Percentiles rank a stretch among this genome's conserved stretches.
phyloP scores from a whole-genome alignment of 495 filamentous ascomycete species.

The Xylaria telfairii region DNA sequence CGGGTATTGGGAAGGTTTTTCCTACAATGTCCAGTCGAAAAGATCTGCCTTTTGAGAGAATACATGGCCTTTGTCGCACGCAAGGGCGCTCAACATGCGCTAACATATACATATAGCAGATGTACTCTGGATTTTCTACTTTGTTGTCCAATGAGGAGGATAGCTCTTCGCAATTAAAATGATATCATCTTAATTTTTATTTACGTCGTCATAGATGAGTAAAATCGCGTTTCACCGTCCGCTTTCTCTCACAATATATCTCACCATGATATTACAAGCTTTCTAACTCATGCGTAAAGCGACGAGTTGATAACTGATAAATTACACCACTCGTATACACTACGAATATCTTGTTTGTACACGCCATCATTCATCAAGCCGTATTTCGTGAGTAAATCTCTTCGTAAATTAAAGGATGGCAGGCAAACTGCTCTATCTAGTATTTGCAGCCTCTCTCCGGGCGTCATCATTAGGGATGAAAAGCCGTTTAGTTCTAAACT shows the following conservation, averaged over 20 bases:
- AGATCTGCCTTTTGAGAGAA: background rate
- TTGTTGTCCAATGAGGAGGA: background rate
- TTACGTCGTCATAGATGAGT: background rate
- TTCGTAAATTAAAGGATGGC: background rate
- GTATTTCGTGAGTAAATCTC: no score
- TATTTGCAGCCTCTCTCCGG: background rate
- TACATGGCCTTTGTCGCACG: background rate
- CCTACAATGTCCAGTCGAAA: background rate
- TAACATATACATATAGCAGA: constrained; percentile 1
- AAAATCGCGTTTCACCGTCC: background rate
- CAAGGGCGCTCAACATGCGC: background rate
- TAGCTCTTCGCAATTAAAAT: constrained; percentile 1
- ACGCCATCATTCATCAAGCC: no score
- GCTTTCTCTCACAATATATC: background rate
- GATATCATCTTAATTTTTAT: background rate
- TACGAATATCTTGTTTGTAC: background rate
- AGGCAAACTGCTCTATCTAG: background rate
- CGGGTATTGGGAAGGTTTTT: background rate
- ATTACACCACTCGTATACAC: background rate
- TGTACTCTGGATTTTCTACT: constrained; percentile 7
- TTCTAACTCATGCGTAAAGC: background rate
- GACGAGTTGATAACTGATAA: background rate
- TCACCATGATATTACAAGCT: background rate
- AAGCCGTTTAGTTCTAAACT: background rate
- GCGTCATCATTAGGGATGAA: background rate